Base-by-base conservation (phyloP, 345 rosid genomes). In the Brassica cretica region DNA sequence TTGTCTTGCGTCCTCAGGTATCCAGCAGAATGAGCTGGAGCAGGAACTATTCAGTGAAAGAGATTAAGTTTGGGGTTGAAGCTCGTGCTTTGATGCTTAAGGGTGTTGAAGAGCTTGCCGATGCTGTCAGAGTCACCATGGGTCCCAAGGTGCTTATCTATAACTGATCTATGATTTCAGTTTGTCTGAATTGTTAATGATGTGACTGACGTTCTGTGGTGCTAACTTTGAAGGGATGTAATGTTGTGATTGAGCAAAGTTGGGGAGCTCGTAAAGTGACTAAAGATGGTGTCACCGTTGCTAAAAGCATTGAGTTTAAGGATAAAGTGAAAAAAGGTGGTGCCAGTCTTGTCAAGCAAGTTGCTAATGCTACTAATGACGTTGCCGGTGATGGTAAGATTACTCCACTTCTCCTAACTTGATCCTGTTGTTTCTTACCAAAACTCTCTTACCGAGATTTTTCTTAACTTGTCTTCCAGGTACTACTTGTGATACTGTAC, bases 331-430 rank as follows among this genome's bases (percentile, higher is more conserved):
- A 89, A 85, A 94, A 94, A 46, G 80, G 93, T 59, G 99, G 99
- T 82, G 99, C 99, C 39, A 94, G 98, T 84, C 99, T 94, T 41
- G 99, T 94, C 35, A 94, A 94, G 80, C 99, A 94, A 84, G 99
- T 95, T 67, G 99, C 99, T 32, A 95, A 95, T 79, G 99, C 99
- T 25, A 95, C 99, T 41, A 95, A 95, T 75, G 99, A 93, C 73
- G 93, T 79, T 9, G 98, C 97, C 4, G 98, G 99, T 35, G 99
- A 93, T 85, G 98, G 99, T 95, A 81, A 70, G 68, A 9, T 16
- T 33, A 29, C 9, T 64, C 11, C 68, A n/a, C 39, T 60, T 15
- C 66, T 32, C 14, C 14, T 63, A 5, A 63, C 67, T 30, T 63
- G 67, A 30, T 30, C 32, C 24, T 63, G 21, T 6, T 9, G 41